Percentiles rank a stretch among this genome's conserved stretches.
These are phyloP conservation scores for Populus simonii DNA, from an alignment of 345 rosid species.

Conservation along the genomic window DNA sequence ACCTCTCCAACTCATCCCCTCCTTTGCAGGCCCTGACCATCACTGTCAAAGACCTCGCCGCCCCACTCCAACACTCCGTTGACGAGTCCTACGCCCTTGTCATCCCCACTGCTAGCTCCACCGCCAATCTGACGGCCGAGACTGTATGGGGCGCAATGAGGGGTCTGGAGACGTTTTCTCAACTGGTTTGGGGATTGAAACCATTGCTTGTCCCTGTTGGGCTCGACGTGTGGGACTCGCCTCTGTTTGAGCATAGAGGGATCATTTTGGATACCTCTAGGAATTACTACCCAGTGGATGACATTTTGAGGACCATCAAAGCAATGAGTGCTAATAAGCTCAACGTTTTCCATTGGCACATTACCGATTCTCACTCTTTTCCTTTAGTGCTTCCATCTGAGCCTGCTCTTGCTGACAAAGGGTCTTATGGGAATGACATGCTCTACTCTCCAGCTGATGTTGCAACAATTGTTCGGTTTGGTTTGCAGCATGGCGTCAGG, in stretches of 20 bases:
- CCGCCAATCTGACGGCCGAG: conserved; percentile 43
- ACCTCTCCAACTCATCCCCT: conserved; percentile 34
- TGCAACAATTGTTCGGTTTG: conserved; percentile 49
- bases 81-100: conserved; percentile 64
- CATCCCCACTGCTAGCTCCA: conserved; percentile 35
- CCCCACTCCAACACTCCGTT: conserved; percentile 62
- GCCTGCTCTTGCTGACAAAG: conserved; percentile 67
- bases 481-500: conserved; percentile 74
- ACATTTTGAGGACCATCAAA: conserved; percentile 57
- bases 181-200: conserved; percentile 60
- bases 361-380: conserved; percentile 81
- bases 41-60: conserved; percentile 39
- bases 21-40: conserved; percentile 42
- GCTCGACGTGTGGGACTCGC: conserved; percentile 47
- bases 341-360: conserved; percentile 92
- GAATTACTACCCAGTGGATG: conserved; percentile 65
- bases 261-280: conserved; percentile 75
- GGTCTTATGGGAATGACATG: conserved; percentile 64
- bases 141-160: conserved; percentile 87
- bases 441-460: conserved; percentile 59
- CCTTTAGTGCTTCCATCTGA: conserved; percentile 75
- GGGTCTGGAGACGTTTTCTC: conserved; percentile 86
- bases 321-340: conserved; percentile 80
- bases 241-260: conserved; percentile 71
- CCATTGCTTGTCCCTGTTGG: conserved; percentile 20